Evolutionary conservation across 306 rosid species (phyloP).

Genomic region (Morella rubra): DNA sequence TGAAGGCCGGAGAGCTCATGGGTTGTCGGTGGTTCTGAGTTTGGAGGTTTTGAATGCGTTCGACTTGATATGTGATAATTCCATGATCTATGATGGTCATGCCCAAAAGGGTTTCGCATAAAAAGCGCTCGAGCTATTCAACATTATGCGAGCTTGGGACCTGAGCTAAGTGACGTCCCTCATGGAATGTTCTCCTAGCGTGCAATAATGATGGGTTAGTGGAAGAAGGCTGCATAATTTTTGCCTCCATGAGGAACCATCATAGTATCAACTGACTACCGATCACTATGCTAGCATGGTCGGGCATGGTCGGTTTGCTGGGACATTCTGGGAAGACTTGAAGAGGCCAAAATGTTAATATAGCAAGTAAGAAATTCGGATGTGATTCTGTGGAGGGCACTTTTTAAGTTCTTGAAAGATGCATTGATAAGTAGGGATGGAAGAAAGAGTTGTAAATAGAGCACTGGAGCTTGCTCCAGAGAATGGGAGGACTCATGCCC

Average conservation of each 20-base stretch:
- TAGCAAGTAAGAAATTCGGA: constrained; percentile 57
- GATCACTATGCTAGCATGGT: constrained; percentile 43
- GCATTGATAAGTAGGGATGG: constrained; percentile 63
- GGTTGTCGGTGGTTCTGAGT: constrained; percentile 65
- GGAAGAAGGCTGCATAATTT: constrained; percentile 60
- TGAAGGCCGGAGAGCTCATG: constrained; percentile 54
- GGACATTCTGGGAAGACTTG: constrained; percentile 60
- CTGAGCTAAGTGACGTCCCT: constrained; percentile 57
- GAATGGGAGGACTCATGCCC: constrained; percentile 58
- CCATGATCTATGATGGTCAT: constrained; percentile 61
- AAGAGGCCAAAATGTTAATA: constrained; percentile 58
- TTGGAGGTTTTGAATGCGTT: constrained; percentile 49
- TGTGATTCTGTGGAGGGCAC: constrained; percentile 66
- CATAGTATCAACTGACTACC: constrained; percentile 45
- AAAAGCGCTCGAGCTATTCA: constrained; percentile 54
- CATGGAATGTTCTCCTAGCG: constrained; percentile 63
- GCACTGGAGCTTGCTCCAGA: constrained; percentile 49
- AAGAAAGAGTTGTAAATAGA: constrained; percentile 49
- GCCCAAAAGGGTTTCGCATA: constrained; percentile 64
- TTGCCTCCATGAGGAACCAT: constrained; percentile 38
- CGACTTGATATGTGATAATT: constrained; percentile 58
- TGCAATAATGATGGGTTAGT: constrained; percentile 71
- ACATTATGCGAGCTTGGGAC: constrained; percentile 38
- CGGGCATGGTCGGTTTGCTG: constrained; percentile 60
- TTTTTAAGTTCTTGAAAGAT: constrained; percentile 50